Evolutionary conservation across 73 alveolate genomes (phyloP).

Genomic region (Tetrahymena thermophila): DNA sequence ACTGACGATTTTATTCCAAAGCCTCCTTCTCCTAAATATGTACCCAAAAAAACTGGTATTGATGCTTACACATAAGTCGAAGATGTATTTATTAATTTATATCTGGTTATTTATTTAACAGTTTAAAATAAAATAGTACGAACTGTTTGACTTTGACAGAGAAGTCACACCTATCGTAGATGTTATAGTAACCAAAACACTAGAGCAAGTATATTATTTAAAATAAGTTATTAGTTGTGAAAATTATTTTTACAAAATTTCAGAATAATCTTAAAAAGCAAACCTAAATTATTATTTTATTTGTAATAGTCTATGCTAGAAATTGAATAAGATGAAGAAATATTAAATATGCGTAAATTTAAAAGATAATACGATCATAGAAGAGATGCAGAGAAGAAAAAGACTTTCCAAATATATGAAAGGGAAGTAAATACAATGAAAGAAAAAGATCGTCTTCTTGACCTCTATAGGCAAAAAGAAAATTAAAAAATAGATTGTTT

Average conservation of each 20-base stretch:
- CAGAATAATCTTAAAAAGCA: too few relatives aligned
- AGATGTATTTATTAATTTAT: slow-evolving; percentile 31
- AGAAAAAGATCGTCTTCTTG: slow-evolving; percentile 56
- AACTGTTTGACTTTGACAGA: slow-evolving; percentile 87
- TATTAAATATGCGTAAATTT: slow-evolving; percentile 74
- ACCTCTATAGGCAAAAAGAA: slow-evolving; percentile 46
- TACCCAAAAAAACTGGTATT: slow-evolving; percentile 96
- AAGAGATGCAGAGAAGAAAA: slow-evolving; percentile 76
- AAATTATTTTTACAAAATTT: too few relatives aligned
- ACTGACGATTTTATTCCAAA: slow-evolving; percentile 86
- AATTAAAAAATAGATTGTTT: slow-evolving; percentile 37
- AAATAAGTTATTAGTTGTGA: background rate
- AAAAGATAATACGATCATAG: slow-evolving; percentile 76
- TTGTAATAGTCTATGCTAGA: slow-evolving; percentile 50
- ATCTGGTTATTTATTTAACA: background rate
- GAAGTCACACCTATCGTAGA: slow-evolving; percentile 96
- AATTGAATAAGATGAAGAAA: slow-evolving; percentile 92
- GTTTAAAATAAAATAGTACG: slow-evolving; percentile 44
- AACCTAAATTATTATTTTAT: too few relatives aligned
- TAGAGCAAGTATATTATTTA: slow-evolving; percentile 74
- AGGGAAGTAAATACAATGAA: slow-evolving; percentile 60
- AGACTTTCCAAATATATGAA: slow-evolving; percentile 55
- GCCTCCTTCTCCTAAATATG: slow-evolving; percentile 90
- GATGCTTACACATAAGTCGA: slow-evolving; percentile 93
- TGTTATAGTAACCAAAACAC: slow-evolving; percentile 84